Base-by-base conservation (phyloP, 1,139 yeast genomes). In the Meyerozyma carpophila region DNA sequence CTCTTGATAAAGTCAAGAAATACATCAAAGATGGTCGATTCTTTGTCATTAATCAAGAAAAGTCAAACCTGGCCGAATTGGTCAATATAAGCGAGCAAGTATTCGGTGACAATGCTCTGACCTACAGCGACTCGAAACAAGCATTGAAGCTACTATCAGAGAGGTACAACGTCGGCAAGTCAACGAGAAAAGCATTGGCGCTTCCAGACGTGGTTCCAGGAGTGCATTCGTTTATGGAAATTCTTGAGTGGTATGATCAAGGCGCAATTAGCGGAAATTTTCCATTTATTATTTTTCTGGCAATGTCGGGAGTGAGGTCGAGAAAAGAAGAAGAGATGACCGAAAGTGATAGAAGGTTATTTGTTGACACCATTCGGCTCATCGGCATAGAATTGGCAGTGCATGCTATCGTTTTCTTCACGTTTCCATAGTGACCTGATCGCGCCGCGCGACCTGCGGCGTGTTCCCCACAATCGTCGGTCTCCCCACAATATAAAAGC, bases 11-110 rank as follows among this genome's bases (percentile, higher is more conserved):
- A 26, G 63, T 75, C 7, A 54, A 60, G 11, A 51, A 56, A 1
- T 53, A 56, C 25, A 56, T 77, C 5, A 48, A 58, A 16, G 58
- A 69, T 36, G 81, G 80, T 2, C 62, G 67, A 34, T 61, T 80
- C 4, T 73, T 79, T 49, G 70, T 7, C 13, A 25, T 14, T 9
- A 9, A 14, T 10, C 26, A 34, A 10, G n/a, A 18, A 4, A 16
- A 21, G 14, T 8, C 11, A 11, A 39, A 13, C 26, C 8, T 16
- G n/a, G 20, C 20, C 36, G 18, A 14, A 5, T 13, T 10, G 26
- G 20, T 6, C 26, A 36, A 14, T 32, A 44, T 32, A 10, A 38
- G 41, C 18, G 37, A 16, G 3, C 36, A 32, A 41, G 39, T 32
- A 14, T 25, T n/a, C 29, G 42, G 36, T n/a, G 36, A 39, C 40